phyloP scores from a whole-genome alignment of 2,329 filamentous ascomycete species.

The Fusarium sp. region DNA sequence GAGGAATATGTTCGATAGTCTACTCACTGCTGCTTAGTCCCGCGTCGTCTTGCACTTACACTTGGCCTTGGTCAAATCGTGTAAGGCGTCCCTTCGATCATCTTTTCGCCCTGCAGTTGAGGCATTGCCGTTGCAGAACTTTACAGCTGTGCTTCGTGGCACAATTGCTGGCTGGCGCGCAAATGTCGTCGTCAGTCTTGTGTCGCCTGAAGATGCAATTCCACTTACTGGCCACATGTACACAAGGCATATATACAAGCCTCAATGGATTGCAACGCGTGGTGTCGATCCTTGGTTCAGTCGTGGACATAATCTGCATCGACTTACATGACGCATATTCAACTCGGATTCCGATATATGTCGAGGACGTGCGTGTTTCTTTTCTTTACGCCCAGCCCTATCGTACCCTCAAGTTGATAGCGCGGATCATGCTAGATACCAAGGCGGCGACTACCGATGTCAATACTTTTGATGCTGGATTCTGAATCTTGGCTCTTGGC shows the following conservation, averaged over 20 bases:
- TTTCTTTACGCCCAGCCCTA: constrained; percentile 14
- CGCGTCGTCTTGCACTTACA: background rate
- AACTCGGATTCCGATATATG: constrained; percentile 19
- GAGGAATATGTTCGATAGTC: background rate
- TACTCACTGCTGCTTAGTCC: background rate
- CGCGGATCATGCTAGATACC: constrained; percentile 28
- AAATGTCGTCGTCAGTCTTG: constrained; percentile 10
- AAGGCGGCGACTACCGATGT: constrained; percentile 36
- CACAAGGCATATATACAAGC: constrained; percentile 14
- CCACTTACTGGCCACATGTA: background rate
- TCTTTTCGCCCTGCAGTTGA: background rate
- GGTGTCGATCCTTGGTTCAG: constrained; percentile 2
- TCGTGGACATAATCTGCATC: background rate
- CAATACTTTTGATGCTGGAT: constrained; percentile 17
- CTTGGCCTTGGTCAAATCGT: background rate
- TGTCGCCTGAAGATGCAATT: constrained; percentile 6
- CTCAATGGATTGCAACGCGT: constrained; percentile 31
- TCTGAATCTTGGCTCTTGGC: constrained; percentile 31
- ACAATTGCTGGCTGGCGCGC: constrained; percentile 2
- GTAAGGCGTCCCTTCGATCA: background rate
- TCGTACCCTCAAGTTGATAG: constrained; percentile 18
- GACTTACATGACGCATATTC: background rate
- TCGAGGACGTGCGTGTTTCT: background rate
- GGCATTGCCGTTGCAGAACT: background rate
- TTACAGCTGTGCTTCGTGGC: constrained; percentile 13